Evolutionary conservation across 1,284 basidiomycete genomes (phyloP), one percentile per base, ranked within the genome.

Genomic region (Heterobasidion occidentale): DNA sequence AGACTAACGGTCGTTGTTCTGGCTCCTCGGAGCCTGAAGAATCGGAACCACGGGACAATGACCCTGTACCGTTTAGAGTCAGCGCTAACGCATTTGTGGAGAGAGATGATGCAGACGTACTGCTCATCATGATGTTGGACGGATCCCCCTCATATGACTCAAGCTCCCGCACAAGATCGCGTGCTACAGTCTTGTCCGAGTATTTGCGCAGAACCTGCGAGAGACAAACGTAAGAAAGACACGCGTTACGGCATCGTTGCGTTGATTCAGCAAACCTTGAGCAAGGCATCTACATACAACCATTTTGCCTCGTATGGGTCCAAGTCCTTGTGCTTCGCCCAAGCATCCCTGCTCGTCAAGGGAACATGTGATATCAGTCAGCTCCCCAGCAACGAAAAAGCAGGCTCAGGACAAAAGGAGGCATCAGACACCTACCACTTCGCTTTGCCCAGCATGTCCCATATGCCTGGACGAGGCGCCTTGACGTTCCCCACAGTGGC

Each of bases 371-470:
- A 69, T 64, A 48, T 48, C 27, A 19, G 44, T 17, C 44, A 17
- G 14, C 44, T 45, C 44, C 27, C 27, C 27, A 6, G 27, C 27
- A 27, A 27, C 27, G 27, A 27, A 27, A 27, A 27, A 27, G 27
- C 8, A n/a, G 12, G 38, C 38, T 4, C 4, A 11, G 38, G 12
- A 60, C 48, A 51, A 52, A 49, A 33, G 47, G 49, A 46, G 15
- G 42, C 57, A 33, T 9, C 49, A 53, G 44, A 51, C 46, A 60
- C 77, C 53, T 62, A 93, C 94, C 94, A 98, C 74, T 98, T 98
- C 17, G 95, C 94, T 62, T 94, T 79, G 36, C 92, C 93, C 12
- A 98, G 76, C 84, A 97, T 90, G 68, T 98, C 93, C 76, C 88
- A 92, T 44, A 96, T 84, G 14, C 87, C 88, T n/a, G 94, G 94